Evolutionary conservation across 192 early-diverging fungal genomes (phyloP).

Genomic region (Lunasporangiospora selenospora): DNA sequence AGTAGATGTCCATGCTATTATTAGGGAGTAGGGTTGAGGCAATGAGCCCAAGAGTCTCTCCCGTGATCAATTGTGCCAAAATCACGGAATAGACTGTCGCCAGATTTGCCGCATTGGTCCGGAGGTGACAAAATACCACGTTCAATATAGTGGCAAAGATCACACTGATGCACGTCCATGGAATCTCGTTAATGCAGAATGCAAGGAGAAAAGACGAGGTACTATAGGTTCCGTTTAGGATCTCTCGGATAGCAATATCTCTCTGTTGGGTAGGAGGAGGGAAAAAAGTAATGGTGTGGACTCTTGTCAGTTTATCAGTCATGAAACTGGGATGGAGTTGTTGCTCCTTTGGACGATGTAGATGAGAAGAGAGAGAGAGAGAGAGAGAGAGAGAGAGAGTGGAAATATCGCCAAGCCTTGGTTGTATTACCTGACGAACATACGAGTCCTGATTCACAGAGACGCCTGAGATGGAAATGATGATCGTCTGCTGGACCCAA

Average conservation of each 20-base stretch:
- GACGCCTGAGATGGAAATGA: no score
- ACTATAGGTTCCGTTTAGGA: conserved; percentile 17
- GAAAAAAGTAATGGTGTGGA: not conserved
- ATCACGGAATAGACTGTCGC: not conserved
- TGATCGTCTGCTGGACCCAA: conserved; percentile 7
- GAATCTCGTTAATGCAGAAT: conserved; percentile 19
- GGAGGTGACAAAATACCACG: not conserved
- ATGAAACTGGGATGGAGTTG: no score
- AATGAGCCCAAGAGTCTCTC: conserved; percentile 7
- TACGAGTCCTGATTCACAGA: no score
- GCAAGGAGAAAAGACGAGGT: conserved; percentile 7
- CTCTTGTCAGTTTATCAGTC: not conserved
- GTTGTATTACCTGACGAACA: no score
- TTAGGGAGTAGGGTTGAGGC: not conserved
- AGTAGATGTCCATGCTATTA: not conserved
- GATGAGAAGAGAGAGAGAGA: no score
- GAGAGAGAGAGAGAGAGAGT: no score
- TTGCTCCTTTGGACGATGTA: no score
- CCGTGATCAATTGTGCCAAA: conserved; percentile 4
- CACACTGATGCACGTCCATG: not conserved
- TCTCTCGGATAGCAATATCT: conserved; percentile 17
- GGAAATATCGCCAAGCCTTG: no score
- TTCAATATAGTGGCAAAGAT: not conserved
- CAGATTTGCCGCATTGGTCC: not conserved
- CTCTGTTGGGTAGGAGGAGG: not conserved